Conservation (phyloP, 768 basidiomycete species). For the Omphalotus guepiniiformis region DNA sequence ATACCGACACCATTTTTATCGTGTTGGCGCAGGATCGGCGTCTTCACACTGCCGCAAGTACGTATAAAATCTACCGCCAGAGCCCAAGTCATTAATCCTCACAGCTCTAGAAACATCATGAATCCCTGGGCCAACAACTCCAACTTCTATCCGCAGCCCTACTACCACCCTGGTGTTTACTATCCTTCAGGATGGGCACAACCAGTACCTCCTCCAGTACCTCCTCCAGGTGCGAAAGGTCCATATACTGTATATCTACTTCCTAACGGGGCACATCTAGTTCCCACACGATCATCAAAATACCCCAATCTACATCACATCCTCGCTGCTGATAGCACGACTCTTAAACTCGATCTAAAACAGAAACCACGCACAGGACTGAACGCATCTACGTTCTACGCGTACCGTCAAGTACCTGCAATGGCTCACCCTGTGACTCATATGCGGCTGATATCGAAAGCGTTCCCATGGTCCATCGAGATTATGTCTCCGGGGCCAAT, state of each 20-base stretch:
- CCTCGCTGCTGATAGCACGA: conserved; percentile 48
- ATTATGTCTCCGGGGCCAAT: conserved; percentile 38
- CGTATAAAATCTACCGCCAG: too few species aligned
- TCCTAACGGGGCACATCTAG: background rate
- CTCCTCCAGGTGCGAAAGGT: background rate
- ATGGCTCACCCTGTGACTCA: conserved; percentile 32
- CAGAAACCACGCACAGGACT: conserved; percentile 39
- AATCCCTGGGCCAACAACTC: too few species aligned
- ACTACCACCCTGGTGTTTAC: background rate
- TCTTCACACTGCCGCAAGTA: too few species aligned
- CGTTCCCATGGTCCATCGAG: conserved; percentile 65
- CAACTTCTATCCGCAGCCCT: background rate
- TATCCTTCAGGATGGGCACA: background rate
- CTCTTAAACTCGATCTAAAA: conserved; percentile 46
- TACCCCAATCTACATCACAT: conserved; percentile 50
- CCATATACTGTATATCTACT: background rate
- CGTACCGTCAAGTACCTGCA: conserved; percentile 32
- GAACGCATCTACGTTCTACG: conserved; percentile 36
- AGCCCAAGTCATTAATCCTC: too few species aligned
- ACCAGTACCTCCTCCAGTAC: background rate
- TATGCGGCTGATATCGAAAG: conserved; percentile 53
- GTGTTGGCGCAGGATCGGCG: too few species aligned
- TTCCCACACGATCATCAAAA: conserved; percentile 26
- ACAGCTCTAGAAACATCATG: too few species aligned
- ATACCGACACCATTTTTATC: too few species aligned